Percentiles rank a stretch among this genome's conserved stretches.
phyloP scores from a whole-genome alignment of 2,329 filamentous ascomycete species.

The Pyricularia pennisetigena region DNA sequence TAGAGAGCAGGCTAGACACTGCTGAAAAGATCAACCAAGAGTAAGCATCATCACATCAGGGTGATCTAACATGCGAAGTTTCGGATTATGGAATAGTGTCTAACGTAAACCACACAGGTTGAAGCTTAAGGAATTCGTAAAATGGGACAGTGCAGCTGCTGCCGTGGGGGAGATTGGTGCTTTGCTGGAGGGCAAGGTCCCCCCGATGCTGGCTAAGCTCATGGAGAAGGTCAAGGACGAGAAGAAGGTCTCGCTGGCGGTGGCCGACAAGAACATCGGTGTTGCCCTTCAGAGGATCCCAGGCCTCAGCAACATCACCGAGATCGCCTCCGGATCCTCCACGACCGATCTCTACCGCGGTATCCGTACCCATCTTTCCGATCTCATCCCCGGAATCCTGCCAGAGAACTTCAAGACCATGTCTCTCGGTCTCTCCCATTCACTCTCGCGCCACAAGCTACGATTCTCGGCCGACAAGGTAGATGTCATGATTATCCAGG shows the following conservation, averaged over 20 bases:
- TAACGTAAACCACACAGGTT: slow-evolving; percentile 42
- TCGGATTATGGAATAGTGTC: not conserved
- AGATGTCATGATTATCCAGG: slow-evolving; percentile 98
- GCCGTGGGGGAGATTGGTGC: slow-evolving; percentile 86
- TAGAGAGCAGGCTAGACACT: slow-evolving; percentile 60
- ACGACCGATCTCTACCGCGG: slow-evolving; percentile 89
- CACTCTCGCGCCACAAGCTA: slow-evolving; percentile 91
- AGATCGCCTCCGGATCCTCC: slow-evolving; percentile 68
- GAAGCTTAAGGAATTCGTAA: slow-evolving; percentile 94
- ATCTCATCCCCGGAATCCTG: slow-evolving; percentile 80
- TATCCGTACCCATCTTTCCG: slow-evolving; percentile 82
- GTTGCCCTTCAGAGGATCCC: slow-evolving; percentile 89
- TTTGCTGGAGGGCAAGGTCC: slow-evolving; percentile 89
- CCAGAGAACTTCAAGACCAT: slow-evolving; percentile 86
- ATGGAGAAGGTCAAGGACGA: slow-evolving; percentile 91
- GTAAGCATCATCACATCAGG: slow-evolving; percentile 41
- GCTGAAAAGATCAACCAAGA: slow-evolving; percentile 80
- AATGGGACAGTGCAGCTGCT: slow-evolving; percentile 88
- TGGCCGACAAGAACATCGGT: slow-evolving; percentile 87
- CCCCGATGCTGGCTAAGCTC: slow-evolving; percentile 70
- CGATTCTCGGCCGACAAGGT: slow-evolving; percentile 99
- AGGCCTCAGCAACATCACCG: slow-evolving; percentile 65
- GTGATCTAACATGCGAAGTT: not conserved
- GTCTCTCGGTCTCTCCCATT: slow-evolving; percentile 93
- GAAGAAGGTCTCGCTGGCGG: slow-evolving; percentile 91